Evolutionary conservation across 768 basidiomycete species (phyloP).

Genomic region (Boletus rufocinnamomeus): DNA sequence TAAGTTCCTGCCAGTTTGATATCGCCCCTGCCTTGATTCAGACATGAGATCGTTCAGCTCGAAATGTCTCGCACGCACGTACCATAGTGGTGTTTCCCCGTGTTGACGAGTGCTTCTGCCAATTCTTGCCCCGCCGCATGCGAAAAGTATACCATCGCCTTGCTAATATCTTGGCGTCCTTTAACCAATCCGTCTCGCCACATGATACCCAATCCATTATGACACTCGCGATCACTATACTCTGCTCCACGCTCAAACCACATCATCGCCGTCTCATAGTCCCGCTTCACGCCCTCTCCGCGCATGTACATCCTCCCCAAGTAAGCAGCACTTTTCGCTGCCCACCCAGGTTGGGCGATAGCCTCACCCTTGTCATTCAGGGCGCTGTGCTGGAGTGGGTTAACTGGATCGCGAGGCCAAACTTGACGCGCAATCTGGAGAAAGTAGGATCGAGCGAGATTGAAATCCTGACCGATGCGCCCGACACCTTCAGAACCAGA

Average conservation of each 20-base stretch:
- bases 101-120: constrained; percentile 88
- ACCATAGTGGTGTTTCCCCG: constrained; percentile 81
- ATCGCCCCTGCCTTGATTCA: constrained; percentile 64
- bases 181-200: constrained; percentile 84
- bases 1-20: constrained; percentile 62
- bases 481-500: constrained; percentile 94
- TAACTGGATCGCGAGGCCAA: constrained; percentile 82
- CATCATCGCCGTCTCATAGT: constrained; percentile 76
- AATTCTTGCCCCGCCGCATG: constrained; percentile 85
- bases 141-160: constrained; percentile 67
- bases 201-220: constrained; percentile 90
- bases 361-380: constrained; percentile 51
- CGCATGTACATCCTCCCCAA: constrained; percentile 92
- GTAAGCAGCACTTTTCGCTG: constrained; percentile 82
- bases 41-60: constrained; percentile 7
- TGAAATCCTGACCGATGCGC: constrained; percentile 78
- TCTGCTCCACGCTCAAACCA: constrained; percentile 92
- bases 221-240: constrained; percentile 82
- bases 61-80: constrained; percentile 17
- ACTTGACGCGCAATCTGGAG: constrained; percentile 75
- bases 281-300: constrained; percentile 86
- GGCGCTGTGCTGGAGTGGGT: constrained; percentile 48
- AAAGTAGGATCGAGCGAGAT: constrained; percentile 81
- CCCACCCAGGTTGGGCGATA: constrained; percentile 55
- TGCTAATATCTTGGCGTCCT: constrained; percentile 64